Evolutionary conservation across 257 asterid species (phyloP).

Genomic region (Jaltomata sinuosa): DNA sequence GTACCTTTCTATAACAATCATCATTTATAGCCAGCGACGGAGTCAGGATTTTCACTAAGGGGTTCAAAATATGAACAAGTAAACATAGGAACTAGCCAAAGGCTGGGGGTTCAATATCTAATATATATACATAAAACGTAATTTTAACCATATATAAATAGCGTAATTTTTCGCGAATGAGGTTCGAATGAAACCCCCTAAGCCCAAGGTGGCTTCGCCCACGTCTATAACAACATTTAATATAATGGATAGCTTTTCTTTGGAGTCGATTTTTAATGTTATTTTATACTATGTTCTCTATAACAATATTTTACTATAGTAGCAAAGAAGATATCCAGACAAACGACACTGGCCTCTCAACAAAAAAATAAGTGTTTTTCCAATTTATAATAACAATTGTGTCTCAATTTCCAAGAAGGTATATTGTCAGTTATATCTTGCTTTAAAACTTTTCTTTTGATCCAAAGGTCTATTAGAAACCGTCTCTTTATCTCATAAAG

Average conservation of each 20-base stretch:
- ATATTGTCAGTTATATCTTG: neutral
- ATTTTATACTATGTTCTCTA: neutral
- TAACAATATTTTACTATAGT: neutral
- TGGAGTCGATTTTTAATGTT: neutral
- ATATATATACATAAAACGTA: no score
- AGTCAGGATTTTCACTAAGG: no score
- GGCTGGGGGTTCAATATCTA: no score
- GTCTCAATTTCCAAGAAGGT: neutral
- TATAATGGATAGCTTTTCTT: neutral
- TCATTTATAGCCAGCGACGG: no score
- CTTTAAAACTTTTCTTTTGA: neutral
- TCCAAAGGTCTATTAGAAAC: neutral
- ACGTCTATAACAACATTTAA: neutral
- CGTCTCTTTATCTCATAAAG: no score
- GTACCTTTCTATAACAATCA: neutral
- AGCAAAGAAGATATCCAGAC: neutral
- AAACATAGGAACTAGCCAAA: no score
- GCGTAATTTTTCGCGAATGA: no score
- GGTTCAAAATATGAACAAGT: no score
- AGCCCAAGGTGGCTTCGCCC: no score
- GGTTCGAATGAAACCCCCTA: no score
- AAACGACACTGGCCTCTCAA: neutral
- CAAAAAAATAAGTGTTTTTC: neutral
- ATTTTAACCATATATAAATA: no score
- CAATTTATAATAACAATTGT: neutral